These are phyloP conservation scores for Decorospora gaudefroyi DNA, from an alignment of 2,329 filamentous ascomycete genomes.

Conservation along the genomic window DNA sequence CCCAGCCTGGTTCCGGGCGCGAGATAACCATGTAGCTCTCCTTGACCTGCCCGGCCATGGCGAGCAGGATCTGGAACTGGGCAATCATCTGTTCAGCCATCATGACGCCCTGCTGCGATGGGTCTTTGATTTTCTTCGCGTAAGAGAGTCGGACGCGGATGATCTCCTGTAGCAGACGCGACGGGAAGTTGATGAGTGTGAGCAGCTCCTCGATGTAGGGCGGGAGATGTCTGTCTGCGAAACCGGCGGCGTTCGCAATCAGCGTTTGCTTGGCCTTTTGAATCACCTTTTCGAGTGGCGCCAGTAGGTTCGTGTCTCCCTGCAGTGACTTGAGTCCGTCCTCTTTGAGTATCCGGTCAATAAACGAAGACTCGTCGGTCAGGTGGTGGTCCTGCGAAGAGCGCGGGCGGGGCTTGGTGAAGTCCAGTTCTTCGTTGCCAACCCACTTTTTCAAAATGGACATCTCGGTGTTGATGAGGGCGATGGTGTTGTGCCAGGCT, in stretches of 20 bases:
- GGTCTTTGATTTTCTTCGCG: constrained; percentile 93
- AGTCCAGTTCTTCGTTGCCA: constrained; percentile 92
- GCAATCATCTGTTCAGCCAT: constrained; percentile 98
- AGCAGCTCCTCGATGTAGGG: constrained; percentile 96
- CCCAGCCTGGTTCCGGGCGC: constrained; percentile 88
- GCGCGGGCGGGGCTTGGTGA: constrained; percentile 72
- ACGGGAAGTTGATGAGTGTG: constrained; percentile 95
- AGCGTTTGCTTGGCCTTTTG: constrained; percentile 90
- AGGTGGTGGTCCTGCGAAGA: constrained; percentile 73
- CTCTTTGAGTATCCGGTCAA: constrained; percentile 93
- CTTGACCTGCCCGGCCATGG: constrained; percentile 90
- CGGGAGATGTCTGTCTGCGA: constrained; percentile 86
- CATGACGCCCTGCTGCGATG: constrained; percentile 85
- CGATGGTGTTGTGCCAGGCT: constrained; percentile 95
- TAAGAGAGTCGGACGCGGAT: constrained; percentile 90
- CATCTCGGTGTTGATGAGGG: constrained; percentile 93
- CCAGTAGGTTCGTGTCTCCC: constrained; percentile 80
- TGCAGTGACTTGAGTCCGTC: constrained; percentile 92
- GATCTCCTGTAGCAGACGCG: constrained; percentile 92
- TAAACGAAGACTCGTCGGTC: constrained; percentile 87
- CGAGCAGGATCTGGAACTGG: constrained; percentile 91
- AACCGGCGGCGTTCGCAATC: constrained; percentile 81
- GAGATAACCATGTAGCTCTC: constrained; percentile 83
- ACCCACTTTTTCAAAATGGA: constrained; percentile 94
- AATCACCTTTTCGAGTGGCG: constrained; percentile 82